A percentile compares a stretch with the other conserved stretches of the same genome.
These are phyloP conservation scores for Epithemia pelagica DNA, from an alignment of 108 stramenopile genomes.

Conservation along the genomic window DNA sequence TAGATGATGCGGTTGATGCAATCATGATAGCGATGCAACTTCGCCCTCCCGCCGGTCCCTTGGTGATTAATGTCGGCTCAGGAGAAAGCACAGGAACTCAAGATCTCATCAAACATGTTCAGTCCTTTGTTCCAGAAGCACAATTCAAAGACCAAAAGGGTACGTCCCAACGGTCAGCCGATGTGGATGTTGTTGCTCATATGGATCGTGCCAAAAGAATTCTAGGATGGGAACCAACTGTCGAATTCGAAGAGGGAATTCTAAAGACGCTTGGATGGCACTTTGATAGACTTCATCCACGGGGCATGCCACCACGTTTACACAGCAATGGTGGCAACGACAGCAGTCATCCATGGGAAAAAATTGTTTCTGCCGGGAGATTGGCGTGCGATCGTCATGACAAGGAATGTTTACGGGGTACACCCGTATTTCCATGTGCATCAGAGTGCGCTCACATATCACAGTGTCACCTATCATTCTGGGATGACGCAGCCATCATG, in stretches of 20 bases:
- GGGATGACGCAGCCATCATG: slow-evolving; percentile 48
- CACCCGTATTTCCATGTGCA: slow-evolving; percentile 77
- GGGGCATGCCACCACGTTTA: slow-evolving; percentile 21
- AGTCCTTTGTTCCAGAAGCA: slow-evolving; percentile 22
- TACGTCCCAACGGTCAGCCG: background rate
- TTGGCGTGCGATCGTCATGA: slow-evolving; percentile 54
- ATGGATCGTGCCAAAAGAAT: slow-evolving; percentile 44
- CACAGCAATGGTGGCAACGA: slow-evolving; percentile 2
- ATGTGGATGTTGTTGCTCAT: slow-evolving; percentile 22
- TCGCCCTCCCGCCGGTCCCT: slow-evolving; percentile 32
- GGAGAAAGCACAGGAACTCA: slow-evolving; percentile 43
- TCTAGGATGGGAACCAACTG: slow-evolving; percentile 57
- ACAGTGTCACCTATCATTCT: slow-evolving; percentile 56
- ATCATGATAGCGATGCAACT: slow-evolving; percentile 78
- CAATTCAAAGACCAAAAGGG: background rate
- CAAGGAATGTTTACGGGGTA: slow-evolving; percentile 63
- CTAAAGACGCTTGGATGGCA: slow-evolving; percentile 64
- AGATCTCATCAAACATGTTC: slow-evolving; percentile 38
- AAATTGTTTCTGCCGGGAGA: slow-evolving; percentile 29
- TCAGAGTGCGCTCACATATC: slow-evolving; percentile 63
- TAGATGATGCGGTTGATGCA: slow-evolving; percentile 86
- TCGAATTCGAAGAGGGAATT: slow-evolving; percentile 51
- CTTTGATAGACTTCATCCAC: slow-evolving; percentile 64
- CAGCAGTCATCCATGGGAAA: background rate
- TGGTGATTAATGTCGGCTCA: slow-evolving; percentile 74